These are phyloP conservation scores for Podospora pseudocomata DNA, from an alignment of 495 filamentous ascomycete genomes.

Conservation along the genomic window DNA sequence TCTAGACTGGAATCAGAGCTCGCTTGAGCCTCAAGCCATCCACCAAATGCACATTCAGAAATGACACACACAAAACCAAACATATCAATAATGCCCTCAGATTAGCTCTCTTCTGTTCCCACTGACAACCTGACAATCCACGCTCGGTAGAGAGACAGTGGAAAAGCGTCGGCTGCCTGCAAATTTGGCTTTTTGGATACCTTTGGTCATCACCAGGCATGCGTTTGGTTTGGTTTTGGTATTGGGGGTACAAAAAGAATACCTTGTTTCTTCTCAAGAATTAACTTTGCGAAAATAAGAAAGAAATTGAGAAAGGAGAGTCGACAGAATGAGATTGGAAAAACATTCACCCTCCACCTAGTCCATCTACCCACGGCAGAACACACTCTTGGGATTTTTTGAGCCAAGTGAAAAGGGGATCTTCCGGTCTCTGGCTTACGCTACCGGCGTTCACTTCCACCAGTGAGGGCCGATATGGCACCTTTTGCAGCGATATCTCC, in stretches of 20 bases:
- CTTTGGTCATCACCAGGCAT: slow-evolving; percentile 50
- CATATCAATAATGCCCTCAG: slow-evolving; percentile 44
- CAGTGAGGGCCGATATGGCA: too few relatives aligned
- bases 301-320: slow-evolving; percentile 4
- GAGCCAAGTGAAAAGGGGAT: too few relatives aligned
- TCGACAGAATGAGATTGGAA: too few relatives aligned
- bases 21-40: not conserved
- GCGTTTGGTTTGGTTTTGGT: not conserved
- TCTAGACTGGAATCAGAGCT: not conserved
- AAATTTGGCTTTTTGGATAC: slow-evolving; percentile 62
- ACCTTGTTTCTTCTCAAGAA: not conserved
- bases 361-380: too few relatives aligned
- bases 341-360: too few relatives aligned
- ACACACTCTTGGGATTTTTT: too few relatives aligned
- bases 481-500: too few relatives aligned
- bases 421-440: too few relatives aligned
- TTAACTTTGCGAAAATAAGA: not conserved
- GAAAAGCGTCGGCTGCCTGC: slow-evolving; percentile 48
- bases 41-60: not conserved
- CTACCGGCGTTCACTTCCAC: too few relatives aligned
- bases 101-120: slow-evolving; percentile 62
- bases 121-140: slow-evolving; percentile 44
- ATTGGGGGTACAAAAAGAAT: not conserved
- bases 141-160: slow-evolving; percentile 7
- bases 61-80: slow-evolving; percentile 7